Percentiles rank a stretch among this genome's conserved stretches.
phyloP scores from a whole-genome alignment of 495 filamentous ascomycete genomes.

The Penicillium crystallinum region DNA sequence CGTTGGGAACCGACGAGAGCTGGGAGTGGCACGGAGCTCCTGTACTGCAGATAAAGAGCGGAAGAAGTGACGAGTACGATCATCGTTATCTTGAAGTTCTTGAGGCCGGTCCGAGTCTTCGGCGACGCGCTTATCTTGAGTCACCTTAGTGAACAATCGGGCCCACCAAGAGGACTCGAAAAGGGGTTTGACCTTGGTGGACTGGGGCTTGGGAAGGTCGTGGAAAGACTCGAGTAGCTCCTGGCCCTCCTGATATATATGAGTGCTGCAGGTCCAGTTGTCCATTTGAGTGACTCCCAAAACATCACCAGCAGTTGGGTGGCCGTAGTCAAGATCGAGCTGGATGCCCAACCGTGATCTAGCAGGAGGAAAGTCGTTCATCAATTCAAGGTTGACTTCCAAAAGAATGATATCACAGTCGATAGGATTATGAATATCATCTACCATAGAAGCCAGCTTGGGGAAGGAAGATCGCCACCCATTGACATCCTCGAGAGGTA shows the following conservation, averaged over 20 bases:
- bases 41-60: conserved; percentile 46
- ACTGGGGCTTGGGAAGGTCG: conserved; percentile 31
- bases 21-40: conserved; percentile 40
- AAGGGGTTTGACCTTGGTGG: conserved; percentile 41
- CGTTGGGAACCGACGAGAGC: conserved; percentile 27
- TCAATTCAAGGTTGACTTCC: conserved; percentile 44
- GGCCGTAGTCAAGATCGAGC: conserved; percentile 39
- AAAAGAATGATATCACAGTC: conserved; percentile 47
- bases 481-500: conserved; percentile 37
- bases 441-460: conserved; percentile 32
- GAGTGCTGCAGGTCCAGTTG: conserved; percentile 44
- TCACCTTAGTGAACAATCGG: conserved; percentile 38
- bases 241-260: conserved; percentile 41
- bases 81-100: conserved; percentile 30
- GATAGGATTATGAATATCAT: conserved; percentile 30
- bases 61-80: conserved; percentile 35
- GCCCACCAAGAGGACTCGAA: conserved; percentile 51
- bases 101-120: conserved; percentile 35
- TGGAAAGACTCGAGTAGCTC: conserved; percentile 31
- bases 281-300: conserved; percentile 39
- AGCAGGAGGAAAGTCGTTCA: conserved; percentile 40
- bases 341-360: conserved; percentile 41
- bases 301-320: conserved; percentile 33
- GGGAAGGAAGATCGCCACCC: conserved; percentile 47
- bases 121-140: conserved; percentile 34